These are phyloP conservation scores for Eucalyptus sp. DNA, from an alignment of 345 rosid genomes.

Conservation along the genomic window DNA sequence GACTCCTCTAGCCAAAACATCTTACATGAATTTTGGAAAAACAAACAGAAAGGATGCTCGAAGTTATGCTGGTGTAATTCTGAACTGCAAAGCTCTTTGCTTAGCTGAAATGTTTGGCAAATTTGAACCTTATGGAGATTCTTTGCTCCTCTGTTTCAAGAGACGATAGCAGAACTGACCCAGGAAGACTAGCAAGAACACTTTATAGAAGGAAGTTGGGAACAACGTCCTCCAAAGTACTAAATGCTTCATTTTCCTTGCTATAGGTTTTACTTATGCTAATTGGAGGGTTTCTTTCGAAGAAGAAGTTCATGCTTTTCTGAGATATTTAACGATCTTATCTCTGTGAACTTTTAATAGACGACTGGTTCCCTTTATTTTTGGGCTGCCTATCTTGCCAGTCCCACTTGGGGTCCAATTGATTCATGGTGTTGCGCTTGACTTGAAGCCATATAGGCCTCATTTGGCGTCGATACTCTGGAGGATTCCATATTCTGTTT, in stretches of 20 bases:
- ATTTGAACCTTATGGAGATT: not conserved
- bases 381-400: too few species aligned
- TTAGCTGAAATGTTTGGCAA: not conserved
- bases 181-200: not conserved
- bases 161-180: not conserved
- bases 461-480: too few species aligned
- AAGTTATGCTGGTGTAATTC: too few species aligned
- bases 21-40: too few species aligned
- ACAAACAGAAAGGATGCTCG: too few species aligned
- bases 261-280: not conserved
- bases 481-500: too few species aligned
- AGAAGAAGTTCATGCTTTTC: not conserved
- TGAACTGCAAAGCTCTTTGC: too few species aligned
- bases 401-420: too few species aligned
- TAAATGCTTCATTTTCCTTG: not conserved
- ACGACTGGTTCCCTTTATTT: not conserved
- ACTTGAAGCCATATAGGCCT: too few species aligned
- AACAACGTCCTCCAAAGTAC: not conserved
- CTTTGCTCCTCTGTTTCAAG: not conserved
- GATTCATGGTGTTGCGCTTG: too few species aligned
- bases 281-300: not conserved
- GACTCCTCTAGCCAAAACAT: too few species aligned
- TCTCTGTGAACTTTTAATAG: slow-evolving; percentile 8
- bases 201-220: not conserved
- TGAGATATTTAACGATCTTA: not conserved